These are phyloP conservation scores for Annulohypoxylon truncatum DNA, from an alignment of 2,329 filamentous ascomycete genomes.

Conservation along the genomic window DNA sequence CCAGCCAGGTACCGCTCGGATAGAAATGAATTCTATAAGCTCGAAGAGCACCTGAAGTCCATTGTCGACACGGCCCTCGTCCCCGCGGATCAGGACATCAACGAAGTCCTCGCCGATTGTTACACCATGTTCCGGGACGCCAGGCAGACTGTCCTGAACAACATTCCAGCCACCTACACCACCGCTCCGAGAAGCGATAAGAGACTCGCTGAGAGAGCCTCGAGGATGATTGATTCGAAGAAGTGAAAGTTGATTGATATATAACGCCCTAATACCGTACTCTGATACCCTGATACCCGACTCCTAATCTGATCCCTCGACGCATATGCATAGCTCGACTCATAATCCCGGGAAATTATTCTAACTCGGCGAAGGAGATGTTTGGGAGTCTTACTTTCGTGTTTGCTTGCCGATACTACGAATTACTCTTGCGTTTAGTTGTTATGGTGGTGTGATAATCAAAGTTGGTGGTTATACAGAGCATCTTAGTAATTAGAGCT, in stretches of 20 bases:
- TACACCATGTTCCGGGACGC: constrained; percentile 60
- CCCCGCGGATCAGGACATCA: constrained; percentile 55
- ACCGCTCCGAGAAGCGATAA: constrained; percentile 29
- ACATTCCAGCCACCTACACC: constrained; percentile 58
- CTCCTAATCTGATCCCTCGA: not conserved
- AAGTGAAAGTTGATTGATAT: constrained; percentile 24
- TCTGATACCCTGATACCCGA: not conserved
- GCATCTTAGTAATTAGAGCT: constrained; percentile 12
- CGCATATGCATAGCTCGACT: not conserved
- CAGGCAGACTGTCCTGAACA: constrained; percentile 60
- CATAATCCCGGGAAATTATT: constrained; percentile 6
- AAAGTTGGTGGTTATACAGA: not conserved
- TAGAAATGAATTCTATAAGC: constrained; percentile 60
- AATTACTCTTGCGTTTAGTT: constrained; percentile 10
- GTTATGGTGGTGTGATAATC: constrained; percentile 2
- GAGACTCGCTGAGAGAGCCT: not conserved
- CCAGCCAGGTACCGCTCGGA: constrained; percentile 64
- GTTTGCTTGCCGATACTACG: constrained; percentile 6
- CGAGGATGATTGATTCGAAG: constrained; percentile 28
- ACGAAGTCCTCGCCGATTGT: constrained; percentile 61
- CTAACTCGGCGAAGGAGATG: not conserved
- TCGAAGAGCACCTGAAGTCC: constrained; percentile 63
- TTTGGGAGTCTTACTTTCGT: not conserved
- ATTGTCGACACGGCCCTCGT: constrained; percentile 62
- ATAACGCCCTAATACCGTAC: not conserved